These are phyloP conservation scores for Punica granatum DNA, from an alignment of 345 rosid species.

Conservation along the genomic window DNA sequence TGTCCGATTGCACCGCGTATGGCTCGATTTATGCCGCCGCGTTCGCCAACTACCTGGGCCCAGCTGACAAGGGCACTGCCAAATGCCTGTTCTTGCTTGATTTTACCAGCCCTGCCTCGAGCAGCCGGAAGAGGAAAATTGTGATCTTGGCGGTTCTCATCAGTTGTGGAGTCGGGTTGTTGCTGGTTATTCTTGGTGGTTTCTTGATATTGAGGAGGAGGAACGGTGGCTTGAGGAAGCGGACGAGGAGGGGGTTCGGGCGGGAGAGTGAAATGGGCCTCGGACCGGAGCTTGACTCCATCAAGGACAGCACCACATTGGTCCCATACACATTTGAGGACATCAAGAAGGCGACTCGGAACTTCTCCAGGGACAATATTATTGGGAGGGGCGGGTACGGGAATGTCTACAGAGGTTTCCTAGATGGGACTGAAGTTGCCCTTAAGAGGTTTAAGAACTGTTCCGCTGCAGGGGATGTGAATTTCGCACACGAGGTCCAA, in stretches of 20 bases:
- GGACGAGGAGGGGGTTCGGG: slow-evolving; percentile 19
- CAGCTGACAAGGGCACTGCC: slow-evolving; percentile 53
- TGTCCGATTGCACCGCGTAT: slow-evolving; percentile 56
- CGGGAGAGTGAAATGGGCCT: slow-evolving; percentile 27
- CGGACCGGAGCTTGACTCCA: slow-evolving; percentile 39
- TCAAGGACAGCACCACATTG: slow-evolving; percentile 61
- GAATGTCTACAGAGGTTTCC: slow-evolving; percentile 65
- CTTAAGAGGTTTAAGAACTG: slow-evolving; percentile 89
- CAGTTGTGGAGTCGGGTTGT: slow-evolving; percentile 19
- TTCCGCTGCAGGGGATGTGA: slow-evolving; percentile 65
- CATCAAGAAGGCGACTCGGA: slow-evolving; percentile 67
- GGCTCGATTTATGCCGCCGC: slow-evolving; percentile 74
- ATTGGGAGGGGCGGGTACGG: slow-evolving; percentile 89
- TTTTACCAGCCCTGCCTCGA: slow-evolving; percentile 13
- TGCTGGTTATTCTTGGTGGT: slow-evolving; percentile 26
- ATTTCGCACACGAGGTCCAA: slow-evolving; percentile 74
- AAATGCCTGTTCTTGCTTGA: slow-evolving; percentile 56
- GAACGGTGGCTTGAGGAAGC: slow-evolving; percentile 18
- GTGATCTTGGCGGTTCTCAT: slow-evolving; percentile 21
- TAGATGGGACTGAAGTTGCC: slow-evolving; percentile 83
- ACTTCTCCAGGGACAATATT: slow-evolving; percentile 60
- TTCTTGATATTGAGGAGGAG: slow-evolving; percentile 38
- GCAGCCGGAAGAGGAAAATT: slow-evolving; percentile 17
- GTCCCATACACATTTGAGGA: slow-evolving; percentile 62
- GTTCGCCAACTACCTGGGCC: slow-evolving; percentile 47